Base-by-base conservation (phyloP, 2,329 filamentous ascomycete genomes). In the Chrysoporthe cubensis region DNA sequence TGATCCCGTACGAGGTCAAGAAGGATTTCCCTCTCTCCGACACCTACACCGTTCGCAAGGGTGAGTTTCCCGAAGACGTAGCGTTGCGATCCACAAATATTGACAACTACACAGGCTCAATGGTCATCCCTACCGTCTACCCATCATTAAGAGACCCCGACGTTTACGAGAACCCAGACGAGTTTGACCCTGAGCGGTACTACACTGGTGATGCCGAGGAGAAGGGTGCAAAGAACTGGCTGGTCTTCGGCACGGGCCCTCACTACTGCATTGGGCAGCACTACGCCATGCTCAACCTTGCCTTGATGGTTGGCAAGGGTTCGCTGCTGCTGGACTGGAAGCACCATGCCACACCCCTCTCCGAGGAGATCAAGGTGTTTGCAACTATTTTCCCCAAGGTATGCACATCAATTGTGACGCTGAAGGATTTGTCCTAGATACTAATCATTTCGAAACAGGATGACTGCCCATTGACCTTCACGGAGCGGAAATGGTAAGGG, bases 311-410 rank as follows among this genome's bases (percentile, higher is more conserved):
- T 75, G 94, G 94, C 77, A 97, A 96, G 86, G 94, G 94, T 9
- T 91, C 92, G 72, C 85, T 97, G 78, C 84, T 90, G 76, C 84
- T 98, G 73, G 89, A 98, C 80, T 98, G 95, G 95, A 87, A 90
- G 78, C 96, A 99, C 80, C 89, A 93, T 77, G 81, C 93, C 21
- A 98, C 96, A 13, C 88, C 91, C 0, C 76, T 84, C 68, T 97
- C 93, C 0, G 96, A 99, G 82, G 90, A 97, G 80, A 98, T 99
- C 80, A 95, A 97, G 84, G 95, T 98, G 73, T 99, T 98, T 82
- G 96, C 96, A 52, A 97, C 94, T 40, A 97, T 99, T 74, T 99
- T 99, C 86, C 96, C 96, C 66, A 91, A 91, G 91, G 94, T 96
- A 82, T 79, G 90, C 82, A 40, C 9, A 32, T 13, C 34, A 26